These are phyloP conservation scores for Zygoascus biomembranicola DNA, from an alignment of 805 yeast species.

Conservation along the genomic window DNA sequence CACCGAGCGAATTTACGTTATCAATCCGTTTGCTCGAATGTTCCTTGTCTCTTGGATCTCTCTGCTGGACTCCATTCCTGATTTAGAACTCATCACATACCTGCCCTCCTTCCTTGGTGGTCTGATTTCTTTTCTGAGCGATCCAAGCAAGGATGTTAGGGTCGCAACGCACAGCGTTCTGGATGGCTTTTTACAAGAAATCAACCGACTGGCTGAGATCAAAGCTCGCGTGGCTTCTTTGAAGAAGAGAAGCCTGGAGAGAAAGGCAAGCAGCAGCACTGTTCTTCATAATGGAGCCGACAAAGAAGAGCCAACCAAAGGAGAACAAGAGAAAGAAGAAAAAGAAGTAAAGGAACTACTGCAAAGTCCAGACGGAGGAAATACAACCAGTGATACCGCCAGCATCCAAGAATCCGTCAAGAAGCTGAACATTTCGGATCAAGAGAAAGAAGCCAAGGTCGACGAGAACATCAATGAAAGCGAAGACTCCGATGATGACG, in stretches of 20 bases:
- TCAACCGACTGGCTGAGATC: slow-evolving; percentile 65
- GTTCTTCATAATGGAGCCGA: not conserved
- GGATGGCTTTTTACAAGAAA: slow-evolving; percentile 69
- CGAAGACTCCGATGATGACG: slow-evolving; percentile 29
- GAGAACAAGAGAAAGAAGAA: not conserved
- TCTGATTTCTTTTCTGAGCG: slow-evolving; percentile 67
- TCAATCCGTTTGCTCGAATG: slow-evolving; percentile 86
- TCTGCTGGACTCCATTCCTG: slow-evolving; percentile 87
- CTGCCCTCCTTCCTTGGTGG: slow-evolving; percentile 87
- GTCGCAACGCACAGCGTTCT: slow-evolving; percentile 74
- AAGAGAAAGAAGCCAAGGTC: slow-evolving; percentile 25
- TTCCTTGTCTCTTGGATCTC: slow-evolving; percentile 91
- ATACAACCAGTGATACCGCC: not conserved
- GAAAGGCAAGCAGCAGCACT: not conserved
- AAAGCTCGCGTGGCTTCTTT: slow-evolving; percentile 32
- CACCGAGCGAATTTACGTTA: slow-evolving; percentile 82
- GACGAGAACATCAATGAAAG: slow-evolving; percentile 23
- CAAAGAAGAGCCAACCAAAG: not conserved
- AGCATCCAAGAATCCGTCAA: slow-evolving; percentile 6
- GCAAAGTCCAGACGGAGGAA: not conserved
- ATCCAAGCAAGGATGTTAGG: slow-evolving; percentile 78
- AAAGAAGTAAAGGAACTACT: not conserved
- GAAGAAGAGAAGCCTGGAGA: not conserved
- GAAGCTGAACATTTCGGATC: slow-evolving; percentile 6
- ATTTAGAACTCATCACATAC: slow-evolving; percentile 76